Evolutionary conservation across 2,329 filamentous ascomycete genomes (phyloP).

Genomic region (Colletotrichum ledebouriae): DNA sequence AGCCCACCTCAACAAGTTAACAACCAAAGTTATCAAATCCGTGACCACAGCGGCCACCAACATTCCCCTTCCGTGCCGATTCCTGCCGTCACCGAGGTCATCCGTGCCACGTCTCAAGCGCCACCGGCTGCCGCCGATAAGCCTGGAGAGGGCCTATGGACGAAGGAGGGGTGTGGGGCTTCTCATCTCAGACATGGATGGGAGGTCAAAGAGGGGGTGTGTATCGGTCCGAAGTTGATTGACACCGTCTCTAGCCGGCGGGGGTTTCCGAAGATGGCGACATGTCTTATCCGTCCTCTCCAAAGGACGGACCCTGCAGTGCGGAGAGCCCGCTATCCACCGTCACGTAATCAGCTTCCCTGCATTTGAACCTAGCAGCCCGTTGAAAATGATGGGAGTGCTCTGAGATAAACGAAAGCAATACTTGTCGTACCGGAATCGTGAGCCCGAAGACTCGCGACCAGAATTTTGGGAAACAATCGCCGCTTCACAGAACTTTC

Average conservation of each 20-base stretch:
- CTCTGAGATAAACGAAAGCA: too few species aligned
- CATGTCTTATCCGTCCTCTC: constrained; percentile 28
- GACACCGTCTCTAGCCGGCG: constrained; percentile 17
- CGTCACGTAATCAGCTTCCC: background rate
- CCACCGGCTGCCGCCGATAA: constrained; percentile 7
- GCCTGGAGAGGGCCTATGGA: background rate
- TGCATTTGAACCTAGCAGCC: background rate
- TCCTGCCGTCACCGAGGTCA: background rate
- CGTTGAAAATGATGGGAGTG: background rate
- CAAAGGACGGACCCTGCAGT: background rate
- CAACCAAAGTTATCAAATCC: too few species aligned
- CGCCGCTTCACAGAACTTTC: background rate
- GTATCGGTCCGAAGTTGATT: background rate
- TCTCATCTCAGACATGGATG: constrained; percentile 3
- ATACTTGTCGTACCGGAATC: too few species aligned
- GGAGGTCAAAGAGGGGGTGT: background rate
- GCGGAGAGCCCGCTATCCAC: constrained; percentile 20
- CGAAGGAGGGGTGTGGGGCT: background rate
- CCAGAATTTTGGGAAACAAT: too few species aligned
- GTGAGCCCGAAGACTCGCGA: background rate
- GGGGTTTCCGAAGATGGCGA: constrained; percentile 15
- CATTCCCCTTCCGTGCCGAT: background rate
- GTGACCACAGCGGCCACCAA: too few species aligned
- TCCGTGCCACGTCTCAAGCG: background rate
- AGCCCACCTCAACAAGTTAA: constrained; percentile 7